Evolutionary conservation across 495 filamentous ascomycete genomes (phyloP).

Genomic region (Hyaloscypha variabilis): DNA sequence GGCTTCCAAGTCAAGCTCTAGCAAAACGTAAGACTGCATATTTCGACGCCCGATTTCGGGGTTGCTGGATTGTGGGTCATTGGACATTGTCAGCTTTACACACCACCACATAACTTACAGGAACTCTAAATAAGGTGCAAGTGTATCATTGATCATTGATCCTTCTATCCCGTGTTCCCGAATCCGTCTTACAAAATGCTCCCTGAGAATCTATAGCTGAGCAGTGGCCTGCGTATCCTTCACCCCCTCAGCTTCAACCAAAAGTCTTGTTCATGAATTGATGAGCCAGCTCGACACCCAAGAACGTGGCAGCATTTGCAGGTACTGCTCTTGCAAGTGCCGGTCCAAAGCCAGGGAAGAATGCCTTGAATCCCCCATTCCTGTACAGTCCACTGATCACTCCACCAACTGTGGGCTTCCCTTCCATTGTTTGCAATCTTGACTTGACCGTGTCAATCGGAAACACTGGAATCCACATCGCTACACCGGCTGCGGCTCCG

Average conservation of each 20-base stretch:
- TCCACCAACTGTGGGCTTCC: constrained; percentile 79
- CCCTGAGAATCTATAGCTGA: neutral
- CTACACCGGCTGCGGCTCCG: constrained; percentile 87
- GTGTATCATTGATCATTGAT: neutral
- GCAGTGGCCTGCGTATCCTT: neutral
- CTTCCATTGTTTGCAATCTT: constrained; percentile 87
- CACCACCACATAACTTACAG: neutral
- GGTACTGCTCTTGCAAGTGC: constrained; percentile 92
- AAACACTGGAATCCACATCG: constrained; percentile 99
- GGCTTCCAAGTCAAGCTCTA: no score
- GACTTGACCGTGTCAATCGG: constrained; percentile 97
- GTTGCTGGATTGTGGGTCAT: no score
- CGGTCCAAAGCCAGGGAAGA: constrained; percentile 96
- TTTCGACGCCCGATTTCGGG: no score
- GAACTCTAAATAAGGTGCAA: no score
- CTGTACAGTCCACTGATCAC: constrained; percentile 78
- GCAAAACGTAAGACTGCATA: no score
- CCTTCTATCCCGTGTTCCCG: neutral
- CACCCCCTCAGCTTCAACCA: constrained; percentile 26
- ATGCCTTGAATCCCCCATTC: constrained; percentile 83
- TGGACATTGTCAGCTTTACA: no score
- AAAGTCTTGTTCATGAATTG: constrained; percentile 81
- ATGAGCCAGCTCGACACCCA: constrained; percentile 81
- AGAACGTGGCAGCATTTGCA: constrained; percentile 77
- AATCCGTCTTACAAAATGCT: neutral